Evolutionary conservation across 2,329 filamentous ascomycete species (phyloP).

Genomic region (Myotisia sp.): DNA sequence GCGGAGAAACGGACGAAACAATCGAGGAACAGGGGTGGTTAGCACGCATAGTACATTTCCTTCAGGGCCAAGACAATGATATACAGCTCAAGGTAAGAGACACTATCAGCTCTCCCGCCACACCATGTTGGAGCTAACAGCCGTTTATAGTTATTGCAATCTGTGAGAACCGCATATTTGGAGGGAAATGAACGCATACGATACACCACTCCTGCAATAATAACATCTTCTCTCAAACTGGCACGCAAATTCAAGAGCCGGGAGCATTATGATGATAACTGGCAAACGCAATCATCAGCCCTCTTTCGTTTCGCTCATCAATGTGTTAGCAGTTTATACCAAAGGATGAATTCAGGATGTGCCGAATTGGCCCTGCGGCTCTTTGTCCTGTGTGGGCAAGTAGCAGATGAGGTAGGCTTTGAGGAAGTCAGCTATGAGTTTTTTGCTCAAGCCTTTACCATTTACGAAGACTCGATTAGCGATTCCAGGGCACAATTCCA

Average conservation of each 20-base stretch:
- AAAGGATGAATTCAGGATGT: constrained; percentile 65
- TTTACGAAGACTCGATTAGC: constrained; percentile 91
- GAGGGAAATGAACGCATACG: constrained; percentile 92
- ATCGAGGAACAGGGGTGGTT: constrained; percentile 97
- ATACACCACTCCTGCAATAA: constrained; percentile 83
- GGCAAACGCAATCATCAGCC: constrained; percentile 58
- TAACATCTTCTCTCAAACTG: constrained; percentile 80
- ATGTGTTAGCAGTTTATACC: constrained; percentile 71
- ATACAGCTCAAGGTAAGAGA: constrained; percentile 62
- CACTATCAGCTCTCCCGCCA: background rate
- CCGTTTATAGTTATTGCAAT: constrained; percentile 56
- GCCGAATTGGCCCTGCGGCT: constrained; percentile 79
- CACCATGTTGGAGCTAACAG: constrained; percentile 13
- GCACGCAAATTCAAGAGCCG: constrained; percentile 77
- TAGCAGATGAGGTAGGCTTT: constrained; percentile 78
- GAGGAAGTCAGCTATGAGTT: constrained; percentile 97
- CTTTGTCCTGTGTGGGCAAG: constrained; percentile 83
- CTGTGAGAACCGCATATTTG: constrained; percentile 68
- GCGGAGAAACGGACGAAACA: constrained; percentile 88
- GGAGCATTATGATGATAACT: constrained; percentile 72
- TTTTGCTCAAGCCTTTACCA: constrained; percentile 94
- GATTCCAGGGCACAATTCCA: constrained; percentile 97
- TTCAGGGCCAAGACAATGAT: constrained; percentile 73
- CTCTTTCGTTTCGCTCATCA: constrained; percentile 95
- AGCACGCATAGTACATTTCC: constrained; percentile 76